Evolutionary conservation across 2,329 filamentous ascomycete genomes (phyloP), one percentile per base, ranked within the genome.

Genomic region (Colletotrichum horii): DNA sequence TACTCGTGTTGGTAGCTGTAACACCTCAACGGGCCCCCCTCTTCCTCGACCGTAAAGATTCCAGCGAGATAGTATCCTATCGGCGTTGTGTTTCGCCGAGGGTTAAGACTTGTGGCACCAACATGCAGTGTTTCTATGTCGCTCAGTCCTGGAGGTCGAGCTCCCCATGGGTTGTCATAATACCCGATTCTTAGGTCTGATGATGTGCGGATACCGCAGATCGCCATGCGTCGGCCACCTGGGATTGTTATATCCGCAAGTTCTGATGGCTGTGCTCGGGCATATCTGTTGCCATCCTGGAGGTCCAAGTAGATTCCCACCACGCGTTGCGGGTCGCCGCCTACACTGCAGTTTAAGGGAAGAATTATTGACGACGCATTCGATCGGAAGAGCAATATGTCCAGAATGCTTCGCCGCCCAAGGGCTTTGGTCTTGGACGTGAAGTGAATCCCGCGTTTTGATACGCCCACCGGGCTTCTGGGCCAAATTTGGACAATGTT

Each of bases 1-100:
- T 61, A 70, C 26, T 70, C 67, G 19, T 70, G 67, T 38, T 70
- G 67, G 19, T 70, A 70, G 56, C 67, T 70, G 24, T 70, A 70
- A 3, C 67, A 70, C 11, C 67, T 56, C 26, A 61, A 26, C 14
- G 67, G 67, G 4, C 67, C 67, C 3, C 34, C 28, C 8, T 70
- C 67, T n/a, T 70, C 55, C 12, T 70, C 67, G 34, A 56, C 67
- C 4, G 67, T 70, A 7, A 70, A 70, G 4, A 70, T 70, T 6
- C 67, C 67, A 19, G 52, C 58, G 2, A 70, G 34, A 2, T 70
- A 70, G n/a, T 70, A 62, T 11, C 55, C 56, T 8, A 38, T 34
- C 0, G 34, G 22, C n/a, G 26, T 62, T 11, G 67, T 70, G 24
- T 48, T 48, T 3, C 67, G 55, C 12, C 67, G 67, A 4, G 67